Base-by-base conservation (phyloP, 306 rosid genomes). In the Canavalia ensiformis region DNA sequence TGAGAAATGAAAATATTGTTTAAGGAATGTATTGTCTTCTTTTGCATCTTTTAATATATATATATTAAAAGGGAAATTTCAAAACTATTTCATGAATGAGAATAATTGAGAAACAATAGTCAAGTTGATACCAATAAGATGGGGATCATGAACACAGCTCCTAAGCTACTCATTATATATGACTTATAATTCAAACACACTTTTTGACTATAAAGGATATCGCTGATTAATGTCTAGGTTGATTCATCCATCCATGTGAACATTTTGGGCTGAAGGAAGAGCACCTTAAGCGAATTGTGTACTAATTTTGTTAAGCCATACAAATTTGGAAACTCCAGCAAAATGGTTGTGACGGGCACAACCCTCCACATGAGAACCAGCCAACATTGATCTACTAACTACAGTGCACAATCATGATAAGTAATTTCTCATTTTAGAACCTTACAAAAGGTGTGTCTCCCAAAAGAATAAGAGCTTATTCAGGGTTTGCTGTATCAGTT, bases 281-380 rank as follows among this genome's bases (percentile, higher is more conserved):
- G 72, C 89, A 86, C 79, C 76, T 82, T 85, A 62, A 51, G 41
- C 25, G 34, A 72, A 76, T 12, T 50, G 9, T 55, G 25, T 35
- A 76, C 47, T 55, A 33, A 42, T 47, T 51, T 74, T 77, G 31
- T 84, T 9, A 65, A 60, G 50, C 34, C 45, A 72, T 30, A 62
- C 41, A 51, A 4, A 76, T 41, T 81, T 62, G 76, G 74, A 33
- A 68, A 42, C 33, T 7, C 44, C 29, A 33, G 52, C 51, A 73
- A 63, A 64, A 78, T 56, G 70, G 62, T 33, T 41, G 29, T 68
- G 33, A 31, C 10, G 9, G 69, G 81, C 63, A 49, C 18, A 67
- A 71, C 71, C 77, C 66, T 69, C 58, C 88, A 84, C 90, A 84
- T 89, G 85, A 85, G 62, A 80, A 87, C 79, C 88, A 85, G 88